These are phyloP conservation scores for Talaromyces verruculosus DNA, from an alignment of 2,329 filamentous ascomycete species.

Conservation along the genomic window DNA sequence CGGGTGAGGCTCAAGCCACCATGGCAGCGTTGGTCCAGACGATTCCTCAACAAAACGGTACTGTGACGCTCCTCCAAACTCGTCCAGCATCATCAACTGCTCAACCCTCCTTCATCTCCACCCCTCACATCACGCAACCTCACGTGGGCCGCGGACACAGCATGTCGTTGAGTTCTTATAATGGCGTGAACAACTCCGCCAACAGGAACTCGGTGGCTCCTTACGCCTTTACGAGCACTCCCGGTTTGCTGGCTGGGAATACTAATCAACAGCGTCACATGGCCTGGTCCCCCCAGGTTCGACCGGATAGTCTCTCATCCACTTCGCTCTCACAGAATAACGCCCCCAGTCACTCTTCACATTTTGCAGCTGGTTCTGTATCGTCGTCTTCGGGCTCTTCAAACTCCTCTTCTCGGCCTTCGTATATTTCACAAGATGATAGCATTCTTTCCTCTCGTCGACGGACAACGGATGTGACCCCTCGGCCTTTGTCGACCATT, in stretches of 20 bases:
- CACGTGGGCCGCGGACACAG: slow-evolving; percentile 40
- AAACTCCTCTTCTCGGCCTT: slow-evolving; percentile 45
- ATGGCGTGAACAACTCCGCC: slow-evolving; percentile 36
- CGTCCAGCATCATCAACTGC: slow-evolving; percentile 63
- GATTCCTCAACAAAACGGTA: slow-evolving; percentile 72
- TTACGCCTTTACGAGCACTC: slow-evolving; percentile 73
- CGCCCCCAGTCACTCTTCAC: slow-evolving; percentile 42
- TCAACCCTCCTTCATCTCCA: slow-evolving; percentile 49
- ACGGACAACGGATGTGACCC: slow-evolving; percentile 36
- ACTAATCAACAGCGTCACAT: slow-evolving; percentile 53
- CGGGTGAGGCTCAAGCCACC: slow-evolving; percentile 41
- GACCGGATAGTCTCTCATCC: slow-evolving; percentile 14
- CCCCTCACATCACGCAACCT: slow-evolving; percentile 38
- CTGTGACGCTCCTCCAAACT: slow-evolving; percentile 69
- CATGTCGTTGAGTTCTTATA: slow-evolving; percentile 47
- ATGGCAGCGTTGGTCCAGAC: slow-evolving; percentile 87
- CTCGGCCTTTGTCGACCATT: slow-evolving; percentile 49
- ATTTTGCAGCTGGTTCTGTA: slow-evolving; percentile 54
- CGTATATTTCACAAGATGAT: slow-evolving; percentile 52
- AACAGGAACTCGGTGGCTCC: slow-evolving; percentile 66
- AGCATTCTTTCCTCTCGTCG: slow-evolving; percentile 44
- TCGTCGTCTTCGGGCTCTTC: slow-evolving; percentile 56
- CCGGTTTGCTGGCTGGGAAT: slow-evolving; percentile 57
- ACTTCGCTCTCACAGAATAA: slow-evolving; percentile 54
- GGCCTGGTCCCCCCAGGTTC: slow-evolving; percentile 49